Evolutionary conservation across 371 early-diverging fungal genomes (phyloP).

Genomic region (Conidiobolus incongruus): DNA sequence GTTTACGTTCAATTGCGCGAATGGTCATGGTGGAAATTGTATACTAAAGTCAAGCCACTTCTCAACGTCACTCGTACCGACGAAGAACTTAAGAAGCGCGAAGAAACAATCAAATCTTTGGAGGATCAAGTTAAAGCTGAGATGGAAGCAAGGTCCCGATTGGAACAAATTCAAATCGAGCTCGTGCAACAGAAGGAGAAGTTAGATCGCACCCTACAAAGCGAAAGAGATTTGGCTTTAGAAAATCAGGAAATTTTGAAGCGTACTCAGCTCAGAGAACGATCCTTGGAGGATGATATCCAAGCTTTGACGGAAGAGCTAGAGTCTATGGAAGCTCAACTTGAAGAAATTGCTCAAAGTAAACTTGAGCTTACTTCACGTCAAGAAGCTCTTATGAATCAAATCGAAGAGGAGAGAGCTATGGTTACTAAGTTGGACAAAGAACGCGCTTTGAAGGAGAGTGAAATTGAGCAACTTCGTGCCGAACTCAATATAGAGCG

Average conservation of each 20-base stretch:
- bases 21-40: constrained; percentile 94
- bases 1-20: constrained; percentile 70
- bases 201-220: constrained; percentile 36
- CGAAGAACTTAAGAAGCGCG: constrained; percentile 38
- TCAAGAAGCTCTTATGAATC: constrained; percentile 16
- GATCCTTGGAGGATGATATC: constrained; percentile 38
- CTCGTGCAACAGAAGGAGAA: constrained; percentile 37
- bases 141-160: constrained; percentile 15
- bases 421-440: constrained; percentile 32
- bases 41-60: constrained; percentile 92
- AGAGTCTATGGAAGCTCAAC: constrained; percentile 35
- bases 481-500: constrained; percentile 16
- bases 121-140: constrained; percentile 29
- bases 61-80: constrained; percentile 66
- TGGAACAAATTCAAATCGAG: constrained; percentile 20
- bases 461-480: constrained; percentile 25
- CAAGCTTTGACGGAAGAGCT: constrained; percentile 27
- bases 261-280: constrained; percentile 43
- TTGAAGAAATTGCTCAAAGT: constrained; percentile 20
- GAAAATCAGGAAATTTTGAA: constrained; percentile 61
- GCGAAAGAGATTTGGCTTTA: constrained; percentile 43
- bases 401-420: constrained; percentile 16
- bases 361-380: constrained; percentile 21
- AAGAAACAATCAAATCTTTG: constrained; percentile 28
- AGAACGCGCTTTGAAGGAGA: constrained; percentile 22